Base-by-base conservation (phyloP, 2,329 filamentous ascomycete genomes). In the Lasiodiplodia gonubiensis region DNA sequence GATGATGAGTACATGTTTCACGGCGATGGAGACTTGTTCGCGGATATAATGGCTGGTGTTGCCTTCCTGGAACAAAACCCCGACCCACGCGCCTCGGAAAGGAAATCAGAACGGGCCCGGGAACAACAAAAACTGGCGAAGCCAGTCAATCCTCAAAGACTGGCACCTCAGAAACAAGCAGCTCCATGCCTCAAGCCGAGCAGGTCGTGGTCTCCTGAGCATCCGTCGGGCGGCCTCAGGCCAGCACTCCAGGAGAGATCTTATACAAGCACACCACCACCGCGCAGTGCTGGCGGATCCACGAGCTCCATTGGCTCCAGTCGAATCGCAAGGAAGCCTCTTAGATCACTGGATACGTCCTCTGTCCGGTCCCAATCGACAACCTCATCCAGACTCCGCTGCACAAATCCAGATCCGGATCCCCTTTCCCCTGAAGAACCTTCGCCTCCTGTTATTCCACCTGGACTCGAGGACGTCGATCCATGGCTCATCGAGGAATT, bases 401-500 rank as follows among this genome's bases (percentile, higher is more conserved):
- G 23, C 37, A 69, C 11, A 23, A 25, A 33, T 16, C 69, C 27
- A 6, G 69, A 4, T 55, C 42, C 68, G 2, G 60, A 72, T 21
- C 35, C 65, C 55, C 49, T 39, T 66, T 30, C 37, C 48, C 11
- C 53, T 53, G 57, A 55, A 70, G n/a, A 52, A 30, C 16, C 46
- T 12, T 12, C 55, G 68, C 57, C 59, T 42, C 48, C 64, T 27
- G 57, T n/a, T 8, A 21, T 67, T 11, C 72, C 72, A 0, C 72
- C 75, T 1, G 71, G 64, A 16, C 77, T 73, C 67, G 73, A 77
- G 55, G 77, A 74, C 55, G 70, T 81, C 1, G 76, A 80, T 52
- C 72, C 74, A 1, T 81, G 79, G 78, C 68, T 81, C 6, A 72
- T 77, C 18, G 68, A 72, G 35, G 78, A 81, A 68, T 80, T 79